Base-by-base conservation (phyloP, 352 stramenopile species). In the Phytophthora cryptogea region DNA sequence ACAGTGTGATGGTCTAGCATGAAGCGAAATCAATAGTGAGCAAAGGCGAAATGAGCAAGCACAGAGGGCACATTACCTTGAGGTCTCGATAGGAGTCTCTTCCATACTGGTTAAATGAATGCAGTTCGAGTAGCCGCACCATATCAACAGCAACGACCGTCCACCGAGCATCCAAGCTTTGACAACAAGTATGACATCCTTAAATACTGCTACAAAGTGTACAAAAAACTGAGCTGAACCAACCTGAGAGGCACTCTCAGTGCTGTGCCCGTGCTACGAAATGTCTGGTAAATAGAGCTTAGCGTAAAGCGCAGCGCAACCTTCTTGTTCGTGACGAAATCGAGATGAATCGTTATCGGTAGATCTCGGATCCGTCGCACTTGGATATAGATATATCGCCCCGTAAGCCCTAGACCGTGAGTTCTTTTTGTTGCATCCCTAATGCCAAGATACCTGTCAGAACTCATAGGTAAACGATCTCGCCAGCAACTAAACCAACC, bases 361-460 rank as follows among this genome's bases (percentile, higher is more conserved):
- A 76, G 49, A 9, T 76, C 68, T 39, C 61, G 55, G 6, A 85
- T 49, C 3, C 51, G 39, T n/a, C 58, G 39, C 36, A 91, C 59
- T 69, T 91, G 79, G n/a, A 93, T 64, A 59, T 87, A 93, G 4
- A 80, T 63, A 53, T 80, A 93, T 40, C 81, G 73, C 0, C 83
- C 83, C 5, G 76, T 88, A 39, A 93, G 66, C 1, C 80, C 80
- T 13, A 93, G 52, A 10, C 78, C 82, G 30, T 88, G 76, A 0
- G 61, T 80, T 26, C 66, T 72, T 39, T 85, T 86, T 10, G 70
- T 50, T 13, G 70, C 56, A 44, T 86, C 78, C 36, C 75, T 83
- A 40, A 27, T n/a, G 10, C 9, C 13, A 47, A 28, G n/a, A 30
- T 8, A 50, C 8, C 44, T 11, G n/a, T 63, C 8, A 49, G 58